Evolutionary conservation across 2,329 filamentous ascomycete species (phyloP).

Genomic region (Biscogniauxia sp.): DNA sequence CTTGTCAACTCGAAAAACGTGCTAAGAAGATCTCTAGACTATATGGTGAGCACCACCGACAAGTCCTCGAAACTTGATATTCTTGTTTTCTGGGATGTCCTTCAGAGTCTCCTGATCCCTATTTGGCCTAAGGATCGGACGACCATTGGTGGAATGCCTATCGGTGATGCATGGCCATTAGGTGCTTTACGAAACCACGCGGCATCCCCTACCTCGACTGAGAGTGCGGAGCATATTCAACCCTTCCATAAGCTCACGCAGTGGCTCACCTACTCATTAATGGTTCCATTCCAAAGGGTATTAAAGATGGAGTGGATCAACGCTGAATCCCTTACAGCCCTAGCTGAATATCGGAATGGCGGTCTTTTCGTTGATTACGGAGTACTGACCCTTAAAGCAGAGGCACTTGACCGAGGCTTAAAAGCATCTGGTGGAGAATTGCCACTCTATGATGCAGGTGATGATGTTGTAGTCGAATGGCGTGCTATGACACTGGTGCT

Average conservation of each 20-base stretch:
- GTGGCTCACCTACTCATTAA: constrained; percentile 72
- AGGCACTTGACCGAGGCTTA: constrained; percentile 42
- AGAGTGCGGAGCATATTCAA: constrained; percentile 38
- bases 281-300: constrained; percentile 59
- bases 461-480: constrained; percentile 65
- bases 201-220: constrained; percentile 14
- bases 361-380: constrained; percentile 64
- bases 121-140: constrained; percentile 90
- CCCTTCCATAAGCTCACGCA: constrained; percentile 65
- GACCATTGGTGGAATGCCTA: constrained; percentile 75
- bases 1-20: too few species aligned
- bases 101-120: constrained; percentile 79
- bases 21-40: too few species aligned
- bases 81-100: constrained; percentile 81
- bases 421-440: constrained; percentile 40
- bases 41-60: too few species aligned
- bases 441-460: constrained; percentile 57
- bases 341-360: constrained; percentile 72
- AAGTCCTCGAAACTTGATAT: constrained; percentile 35
- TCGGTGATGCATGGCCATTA: constrained; percentile 92
- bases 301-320: constrained; percentile 52
- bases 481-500: constrained; percentile 61
- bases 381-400: constrained; percentile 49
- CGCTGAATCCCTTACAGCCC: constrained; percentile 58
- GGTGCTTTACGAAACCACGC: constrained; percentile 68